Base-by-base conservation (phyloP, 371 early-diverging fungal genomes). In the Mucor plumbeus region DNA sequence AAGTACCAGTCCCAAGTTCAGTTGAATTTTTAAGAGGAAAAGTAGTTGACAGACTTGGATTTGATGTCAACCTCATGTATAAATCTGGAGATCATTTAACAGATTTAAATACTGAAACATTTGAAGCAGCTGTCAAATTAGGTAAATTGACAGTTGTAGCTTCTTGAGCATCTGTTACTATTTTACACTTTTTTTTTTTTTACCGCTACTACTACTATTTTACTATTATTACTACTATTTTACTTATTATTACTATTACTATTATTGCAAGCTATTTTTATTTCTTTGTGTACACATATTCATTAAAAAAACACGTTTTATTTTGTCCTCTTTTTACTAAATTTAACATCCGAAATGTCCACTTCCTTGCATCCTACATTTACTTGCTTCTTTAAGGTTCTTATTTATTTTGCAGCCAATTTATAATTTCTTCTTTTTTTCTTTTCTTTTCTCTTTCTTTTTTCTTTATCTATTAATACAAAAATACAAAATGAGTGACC, bases 1-100 rank as follows among this genome's bases (percentile, higher is more conserved):
- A 89, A 67, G 78, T 92, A 57, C 88, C 90, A 0, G 78, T 86
- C 5, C 71, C 84, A 61, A 80, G 85, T 69, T 84, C 86, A 17
- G 75, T 89, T 60, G 79, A 76, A 7, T 72, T 81, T 33, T 73
- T 92, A 15, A 82, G 82, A 44, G 74, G 78, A 41, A 87, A 88
- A 67, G 82, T 92, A 31, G 79, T 81, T 43, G 85, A 87, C 53
- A 85, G 90, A 38, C 68, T 91, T 14, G 84, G 85, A 19, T 73
- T 75, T 59, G 67, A 70, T 35, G 81, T 70, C 41, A 57, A 70
- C 40, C 64, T 75, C 58, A 61, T 48, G 54, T 77, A 77, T 63
- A 79, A 77, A 59, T 72, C 76, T 13, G 80, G 77, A 2, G 68
- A 71, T 19, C 68, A 61, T 54, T 55, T 78, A 36, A 43, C 63